Evolutionary conservation across 225 moss, liverwort and hornwort species (phyloP).

Genomic region (Pseudoscleropodium purum): DNA sequence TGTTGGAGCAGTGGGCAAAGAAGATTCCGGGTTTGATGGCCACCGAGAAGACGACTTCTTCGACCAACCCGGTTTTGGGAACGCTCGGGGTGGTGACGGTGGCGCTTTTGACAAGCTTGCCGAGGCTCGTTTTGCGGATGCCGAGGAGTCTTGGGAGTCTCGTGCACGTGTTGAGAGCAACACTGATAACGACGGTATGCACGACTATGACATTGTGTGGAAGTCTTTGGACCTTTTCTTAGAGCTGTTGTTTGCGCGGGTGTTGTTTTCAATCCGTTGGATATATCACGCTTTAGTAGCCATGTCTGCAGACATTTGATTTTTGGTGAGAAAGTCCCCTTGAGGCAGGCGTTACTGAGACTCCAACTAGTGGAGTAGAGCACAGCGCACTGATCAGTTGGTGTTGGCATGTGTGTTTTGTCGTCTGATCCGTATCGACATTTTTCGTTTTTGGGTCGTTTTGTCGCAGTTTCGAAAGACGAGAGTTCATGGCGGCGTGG

Average conservation of each 20-base stretch:
- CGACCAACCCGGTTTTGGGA: constrained; percentile 61
- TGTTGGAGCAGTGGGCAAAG: constrained; percentile 40
- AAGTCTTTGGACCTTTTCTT: neutral
- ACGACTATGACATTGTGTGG: neutral
- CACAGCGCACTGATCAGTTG: neutral
- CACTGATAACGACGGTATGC: constrained; percentile 35
- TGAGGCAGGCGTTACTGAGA: neutral
- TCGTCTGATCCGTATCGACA: neutral
- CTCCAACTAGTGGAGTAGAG: neutral
- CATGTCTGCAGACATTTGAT: neutral
- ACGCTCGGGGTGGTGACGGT: constrained; percentile 40
- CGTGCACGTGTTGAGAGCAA: constrained; percentile 21
- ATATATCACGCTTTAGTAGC: neutral
- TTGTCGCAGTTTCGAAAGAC: constrained; percentile 51
- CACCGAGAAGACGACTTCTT: constrained; percentile 91
- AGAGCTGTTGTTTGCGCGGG: neutral
- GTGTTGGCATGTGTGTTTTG: neutral
- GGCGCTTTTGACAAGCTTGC: constrained; percentile 50
- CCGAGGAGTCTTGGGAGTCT: constrained; percentile 58
- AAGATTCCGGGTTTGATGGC: constrained; percentile 70
- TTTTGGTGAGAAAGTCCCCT: neutral
- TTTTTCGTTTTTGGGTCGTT: neutral
- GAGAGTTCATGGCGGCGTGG: constrained; percentile 71
- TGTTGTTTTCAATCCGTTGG: neutral
- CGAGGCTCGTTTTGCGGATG: constrained; percentile 61